A percentile compares a stretch with the other conserved stretches of the same genome.
Evolutionary conservation across 1,284 basidiomycete species (phyloP).

Genomic region (Mrakiaceae sp.): DNA sequence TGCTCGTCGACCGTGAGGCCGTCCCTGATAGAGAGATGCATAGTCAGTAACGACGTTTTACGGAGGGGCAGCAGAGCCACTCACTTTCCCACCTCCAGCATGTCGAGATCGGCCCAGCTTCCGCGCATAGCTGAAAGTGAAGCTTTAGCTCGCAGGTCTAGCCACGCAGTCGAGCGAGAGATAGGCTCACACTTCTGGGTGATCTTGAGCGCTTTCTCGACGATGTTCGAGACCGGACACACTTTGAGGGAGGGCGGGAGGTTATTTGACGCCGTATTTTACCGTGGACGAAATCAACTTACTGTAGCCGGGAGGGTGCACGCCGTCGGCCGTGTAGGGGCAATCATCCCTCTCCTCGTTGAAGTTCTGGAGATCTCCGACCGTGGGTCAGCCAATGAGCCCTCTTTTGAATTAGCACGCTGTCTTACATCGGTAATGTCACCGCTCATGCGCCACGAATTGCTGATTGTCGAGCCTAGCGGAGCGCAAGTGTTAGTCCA

Average conservation of each 20-base stretch:
- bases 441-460: conserved; percentile 36
- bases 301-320: neutral
- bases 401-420: conserved; percentile 6
- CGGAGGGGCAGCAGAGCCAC: too few species aligned
- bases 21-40: neutral
- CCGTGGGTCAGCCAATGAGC: neutral
- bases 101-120: conserved; percentile 24
- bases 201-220: conserved; percentile 20
- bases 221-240: conserved; percentile 22
- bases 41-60: too few species aligned
- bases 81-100: conserved; percentile 18
- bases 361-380: conserved; percentile 7
- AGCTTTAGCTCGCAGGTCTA: too few species aligned
- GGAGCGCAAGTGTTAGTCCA: neutral
- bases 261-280: neutral
- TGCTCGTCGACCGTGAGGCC: conserved; percentile 9
- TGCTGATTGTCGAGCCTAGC: neutral
- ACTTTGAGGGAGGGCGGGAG: conserved; percentile 14
- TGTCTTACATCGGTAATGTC: conserved; percentile 36
- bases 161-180: neutral
- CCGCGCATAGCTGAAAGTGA: conserved; percentile 3
- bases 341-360: neutral
- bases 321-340: neutral
- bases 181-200: conserved; percentile 15
- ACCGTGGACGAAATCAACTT: neutral